Evolutionary conservation across 1,284 basidiomycete genomes (phyloP).

Genomic region (Kwoniella shivajii): DNA sequence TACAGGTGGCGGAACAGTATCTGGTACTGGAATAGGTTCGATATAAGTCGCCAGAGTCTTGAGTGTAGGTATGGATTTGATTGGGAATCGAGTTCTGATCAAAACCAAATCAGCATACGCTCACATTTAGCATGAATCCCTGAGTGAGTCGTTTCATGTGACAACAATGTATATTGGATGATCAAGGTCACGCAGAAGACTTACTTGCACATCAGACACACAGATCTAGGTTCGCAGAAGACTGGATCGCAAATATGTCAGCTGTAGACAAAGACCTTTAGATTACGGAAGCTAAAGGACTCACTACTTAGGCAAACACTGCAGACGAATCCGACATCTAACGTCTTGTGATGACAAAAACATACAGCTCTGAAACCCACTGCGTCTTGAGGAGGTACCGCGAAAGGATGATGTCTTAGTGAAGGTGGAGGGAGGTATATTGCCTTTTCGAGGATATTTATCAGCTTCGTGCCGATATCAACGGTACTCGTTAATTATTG

Average conservation of each 20-base stretch:
- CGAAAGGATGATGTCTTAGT: slow-evolving; percentile 70
- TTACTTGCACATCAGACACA: slow-evolving; percentile 87
- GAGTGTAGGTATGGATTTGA: slow-evolving; percentile 80
- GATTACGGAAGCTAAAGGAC: slow-evolving; percentile 43
- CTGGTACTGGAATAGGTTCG: slow-evolving; percentile 41
- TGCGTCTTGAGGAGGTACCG: slow-evolving; percentile 87
- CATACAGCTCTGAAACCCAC: slow-evolving; percentile 97
- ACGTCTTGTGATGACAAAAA: slow-evolving; percentile 96
- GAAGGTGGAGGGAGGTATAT: slow-evolving; percentile 83
- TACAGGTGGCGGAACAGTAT: slow-evolving; percentile 29
- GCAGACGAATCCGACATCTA: slow-evolving; percentile 97
- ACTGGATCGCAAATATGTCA: slow-evolving; percentile 58
- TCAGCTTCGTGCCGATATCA: background rate
- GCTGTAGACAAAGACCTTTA: no score
- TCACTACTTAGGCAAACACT: slow-evolving; percentile 91
- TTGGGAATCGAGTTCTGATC: slow-evolving; percentile 84
- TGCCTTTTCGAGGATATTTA: slow-evolving; percentile 62
- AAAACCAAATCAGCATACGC: background rate
- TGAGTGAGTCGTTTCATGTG: background rate
- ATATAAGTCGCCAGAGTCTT: slow-evolving; percentile 54
- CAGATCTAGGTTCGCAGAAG: slow-evolving; percentile 88
- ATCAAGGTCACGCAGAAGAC: slow-evolving; percentile 17
- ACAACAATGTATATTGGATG: background rate
- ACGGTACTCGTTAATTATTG: background rate
- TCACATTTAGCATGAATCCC: background rate